Conservation (phyloP, 2,329 filamentous ascomycete species). For the Ophiocordyceps camponoti-saundersi region DNA sequence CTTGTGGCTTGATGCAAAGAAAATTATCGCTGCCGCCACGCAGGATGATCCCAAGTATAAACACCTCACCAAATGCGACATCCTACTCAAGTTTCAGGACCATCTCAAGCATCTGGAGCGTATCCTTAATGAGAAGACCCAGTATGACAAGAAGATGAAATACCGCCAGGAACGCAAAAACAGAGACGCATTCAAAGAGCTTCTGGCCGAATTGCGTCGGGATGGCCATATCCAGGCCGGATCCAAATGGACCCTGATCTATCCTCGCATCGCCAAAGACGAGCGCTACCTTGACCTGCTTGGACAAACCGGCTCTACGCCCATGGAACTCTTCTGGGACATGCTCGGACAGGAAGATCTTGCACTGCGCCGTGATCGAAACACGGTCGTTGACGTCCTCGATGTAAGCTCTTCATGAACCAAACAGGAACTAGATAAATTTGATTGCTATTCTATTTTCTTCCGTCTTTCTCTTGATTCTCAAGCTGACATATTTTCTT, state of each 20-base stretch:
- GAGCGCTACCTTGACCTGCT: constrained; percentile 70
- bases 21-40: constrained; percentile 63
- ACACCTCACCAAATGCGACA: constrained; percentile 70
- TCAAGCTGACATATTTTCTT: neutral
- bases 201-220: constrained; percentile 58
- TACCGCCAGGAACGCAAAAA: constrained; percentile 70
- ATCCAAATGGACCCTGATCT: constrained; percentile 75
- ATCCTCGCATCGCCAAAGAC: constrained; percentile 60
- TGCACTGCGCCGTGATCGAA: constrained; percentile 62
- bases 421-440: neutral
- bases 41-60: constrained; percentile 73
- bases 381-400: constrained; percentile 73
- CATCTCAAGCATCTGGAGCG: constrained; percentile 89
- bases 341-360: constrained; percentile 85
- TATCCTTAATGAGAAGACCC: constrained; percentile 76
- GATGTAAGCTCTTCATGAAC: constrained; percentile 41
- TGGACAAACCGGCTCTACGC: constrained; percentile 68
- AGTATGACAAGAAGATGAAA: constrained; percentile 71
- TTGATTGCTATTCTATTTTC: neutral
- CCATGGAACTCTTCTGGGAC: constrained; percentile 92
- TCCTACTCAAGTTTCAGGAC: constrained; percentile 83
- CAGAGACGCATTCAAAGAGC: constrained; percentile 60
- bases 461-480: neutral
- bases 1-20: constrained; percentile 81
- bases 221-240: constrained; percentile 76